Evolutionary conservation across 2,329 filamentous ascomycete species (phyloP).

Genomic region (Alternaria metachromatica): DNA sequence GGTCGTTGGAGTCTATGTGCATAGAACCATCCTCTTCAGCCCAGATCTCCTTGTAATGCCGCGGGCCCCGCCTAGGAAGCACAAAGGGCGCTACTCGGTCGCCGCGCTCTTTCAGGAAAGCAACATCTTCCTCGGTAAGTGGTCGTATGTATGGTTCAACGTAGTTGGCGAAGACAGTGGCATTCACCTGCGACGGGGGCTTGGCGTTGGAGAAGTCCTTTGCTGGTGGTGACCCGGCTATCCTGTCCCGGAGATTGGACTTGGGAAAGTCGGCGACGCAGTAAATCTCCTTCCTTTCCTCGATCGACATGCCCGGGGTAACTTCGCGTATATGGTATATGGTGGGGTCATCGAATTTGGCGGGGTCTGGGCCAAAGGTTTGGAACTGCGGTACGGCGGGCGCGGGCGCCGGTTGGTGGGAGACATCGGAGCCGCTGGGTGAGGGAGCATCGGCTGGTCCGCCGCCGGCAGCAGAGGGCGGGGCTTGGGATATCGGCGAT

Average conservation of each 20-base stretch:
- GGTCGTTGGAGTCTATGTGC: slow-evolving; percentile 71
- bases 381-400: slow-evolving; percentile 75
- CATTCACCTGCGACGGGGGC: slow-evolving; percentile 91
- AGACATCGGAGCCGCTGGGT: slow-evolving; percentile 60
- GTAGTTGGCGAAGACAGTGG: slow-evolving; percentile 89
- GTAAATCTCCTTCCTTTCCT: slow-evolving; percentile 87
- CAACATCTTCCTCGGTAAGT: slow-evolving; percentile 90
- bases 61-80: slow-evolving; percentile 83
- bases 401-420: slow-evolving; percentile 66
- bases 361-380: slow-evolving; percentile 90
- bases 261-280: slow-evolving; percentile 84
- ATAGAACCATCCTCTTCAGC: slow-evolving; percentile 88
- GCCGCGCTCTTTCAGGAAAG: slow-evolving; percentile 86
- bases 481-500: slow-evolving; percentile 52
- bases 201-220: slow-evolving; percentile 96
- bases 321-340: slow-evolving; percentile 89
- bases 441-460: slow-evolving; percentile 70
- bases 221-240: slow-evolving; percentile 87
- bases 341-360: slow-evolving; percentile 88
- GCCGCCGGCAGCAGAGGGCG: slow-evolving; percentile 57
- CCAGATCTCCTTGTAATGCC: slow-evolving; percentile 90
- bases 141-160: slow-evolving; percentile 90
- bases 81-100: slow-evolving; percentile 84
- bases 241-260: slow-evolving; percentile 80
- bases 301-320: slow-evolving; percentile 76